phyloP scores from a whole-genome alignment of 495 filamentous ascomycete species.

The Aspergillus sclerotiicarbonarius region DNA sequence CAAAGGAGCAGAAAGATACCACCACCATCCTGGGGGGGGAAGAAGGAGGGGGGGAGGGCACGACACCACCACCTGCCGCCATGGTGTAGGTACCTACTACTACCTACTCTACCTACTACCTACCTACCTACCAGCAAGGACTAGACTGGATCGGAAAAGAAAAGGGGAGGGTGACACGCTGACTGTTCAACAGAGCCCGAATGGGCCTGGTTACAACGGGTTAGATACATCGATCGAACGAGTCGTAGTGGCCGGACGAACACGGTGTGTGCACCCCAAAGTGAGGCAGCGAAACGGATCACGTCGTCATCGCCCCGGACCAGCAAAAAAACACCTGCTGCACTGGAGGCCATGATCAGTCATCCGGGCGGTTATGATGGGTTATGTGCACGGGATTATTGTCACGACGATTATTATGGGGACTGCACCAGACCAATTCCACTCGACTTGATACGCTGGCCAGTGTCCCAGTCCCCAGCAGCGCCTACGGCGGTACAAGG shows the following conservation, averaged over 20 bases:
- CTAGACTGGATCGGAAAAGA: not conserved
- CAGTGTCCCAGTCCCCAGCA: conserved; percentile 7
- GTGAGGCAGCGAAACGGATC: conserved; percentile 52
- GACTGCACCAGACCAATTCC: not conserved
- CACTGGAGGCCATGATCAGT: conserved; percentile 18
- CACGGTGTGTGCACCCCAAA: conserved; percentile 23
- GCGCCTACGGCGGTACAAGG: conserved; percentile 15
- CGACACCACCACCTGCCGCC: not conserved
- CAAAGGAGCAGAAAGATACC: conserved; percentile 3
- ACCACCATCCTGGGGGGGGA: not conserved
- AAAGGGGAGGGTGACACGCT: conserved; percentile 20
- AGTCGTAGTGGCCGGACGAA: conserved; percentile 6
- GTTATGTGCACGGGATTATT: conserved; percentile 1
- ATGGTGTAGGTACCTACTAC: not conserved
- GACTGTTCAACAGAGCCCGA: conserved; percentile 18
- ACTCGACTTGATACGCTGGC: not conserved
- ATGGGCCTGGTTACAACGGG: conserved; percentile 5
- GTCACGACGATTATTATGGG: too few species aligned
- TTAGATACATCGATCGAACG: conserved; percentile 4
- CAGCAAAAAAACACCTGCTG: conserved; percentile 11
- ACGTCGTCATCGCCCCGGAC: conserved; percentile 26
- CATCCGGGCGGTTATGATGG: conserved; percentile 14
- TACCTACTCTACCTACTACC: not conserved
- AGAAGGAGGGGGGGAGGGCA: not conserved
- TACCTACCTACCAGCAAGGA: not conserved